These are phyloP conservation scores for Blastobotrys raffinosifermentans DNA, from an alignment of 1,139 yeast genomes.

Conservation along the genomic window DNA sequence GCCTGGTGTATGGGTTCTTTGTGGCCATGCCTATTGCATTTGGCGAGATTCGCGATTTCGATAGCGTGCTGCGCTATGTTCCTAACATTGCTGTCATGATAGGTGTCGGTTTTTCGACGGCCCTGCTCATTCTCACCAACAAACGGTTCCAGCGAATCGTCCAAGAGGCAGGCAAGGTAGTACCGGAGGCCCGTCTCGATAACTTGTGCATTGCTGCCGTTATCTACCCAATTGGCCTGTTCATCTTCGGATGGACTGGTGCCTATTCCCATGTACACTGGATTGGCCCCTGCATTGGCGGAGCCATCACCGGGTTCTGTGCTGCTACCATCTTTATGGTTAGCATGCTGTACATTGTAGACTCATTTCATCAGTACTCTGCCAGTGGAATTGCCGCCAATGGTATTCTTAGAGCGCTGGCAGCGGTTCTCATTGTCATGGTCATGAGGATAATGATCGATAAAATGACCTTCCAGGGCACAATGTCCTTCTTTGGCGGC, in stretches of 20 bases:
- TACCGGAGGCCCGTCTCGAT: slow-evolving; percentile 5
- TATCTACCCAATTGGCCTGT: slow-evolving; percentile 44
- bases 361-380: slow-evolving; percentile 63
- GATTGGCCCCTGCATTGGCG: slow-evolving; percentile 75
- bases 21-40: slow-evolving; percentile 11
- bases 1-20: slow-evolving; percentile 9
- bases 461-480: slow-evolving; percentile 12
- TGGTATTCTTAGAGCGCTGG: slow-evolving; percentile 41
- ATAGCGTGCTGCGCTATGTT: slow-evolving; percentile 7
- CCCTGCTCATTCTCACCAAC: slow-evolving; percentile 5
- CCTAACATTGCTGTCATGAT: slow-evolving; percentile 9
- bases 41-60: slow-evolving; percentile 5
- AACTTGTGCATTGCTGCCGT: slow-evolving; percentile 40
- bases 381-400: slow-evolving; percentile 56
- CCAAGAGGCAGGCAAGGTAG: slow-evolving; percentile 8
- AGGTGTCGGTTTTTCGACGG: slow-evolving; percentile 6
- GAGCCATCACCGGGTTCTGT: slow-evolving; percentile 71
- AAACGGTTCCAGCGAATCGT: slow-evolving; percentile 7
- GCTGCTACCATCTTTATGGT: slow-evolving; percentile 66
- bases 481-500: slow-evolving; percentile 14
- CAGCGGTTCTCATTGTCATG: slow-evolving; percentile 10
- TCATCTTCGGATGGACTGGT: slow-evolving; percentile 51
- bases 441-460: slow-evolving; percentile 12
- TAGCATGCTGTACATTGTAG: slow-evolving; percentile 59
- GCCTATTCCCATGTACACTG: slow-evolving; percentile 49